A percentile compares a stretch with the other conserved stretches of the same genome.
Evolutionary conservation across 306 rosid genomes (phyloP).

Genomic region (Elaeagnus macrophylla): DNA sequence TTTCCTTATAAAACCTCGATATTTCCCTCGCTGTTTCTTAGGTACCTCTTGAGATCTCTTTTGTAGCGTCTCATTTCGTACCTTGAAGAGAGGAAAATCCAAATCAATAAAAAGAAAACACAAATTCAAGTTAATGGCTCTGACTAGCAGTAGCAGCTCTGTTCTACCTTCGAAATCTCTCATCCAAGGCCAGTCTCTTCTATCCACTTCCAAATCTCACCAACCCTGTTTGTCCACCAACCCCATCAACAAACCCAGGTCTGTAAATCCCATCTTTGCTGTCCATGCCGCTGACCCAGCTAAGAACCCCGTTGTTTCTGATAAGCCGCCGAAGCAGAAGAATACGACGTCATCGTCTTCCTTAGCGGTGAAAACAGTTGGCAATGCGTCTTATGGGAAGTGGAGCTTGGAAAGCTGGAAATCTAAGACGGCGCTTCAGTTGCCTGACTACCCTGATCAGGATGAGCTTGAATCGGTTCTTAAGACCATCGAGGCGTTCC

Average conservation of each 20-base stretch:
- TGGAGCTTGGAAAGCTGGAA: slow-evolving; percentile 79
- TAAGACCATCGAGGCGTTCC: slow-evolving; percentile 66
- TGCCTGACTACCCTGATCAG: slow-evolving; percentile 74
- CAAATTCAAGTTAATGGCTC: slow-evolving; percentile 37
- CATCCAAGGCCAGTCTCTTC: slow-evolving; percentile 23
- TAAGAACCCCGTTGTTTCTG: slow-evolving; percentile 58
- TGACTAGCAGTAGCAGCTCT: slow-evolving; percentile 28
- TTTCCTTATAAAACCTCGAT: not conserved
- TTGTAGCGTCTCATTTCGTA: slow-evolving; percentile 2
- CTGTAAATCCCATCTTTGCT: slow-evolving; percentile 34
- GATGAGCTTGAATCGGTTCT: slow-evolving; percentile 69
- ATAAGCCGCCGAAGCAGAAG: slow-evolving; percentile 30
- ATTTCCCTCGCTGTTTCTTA: slow-evolving; percentile 5
- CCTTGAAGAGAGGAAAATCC: not conserved
- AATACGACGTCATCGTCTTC: slow-evolving; percentile 13
- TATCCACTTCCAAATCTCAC: slow-evolving; percentile 30
- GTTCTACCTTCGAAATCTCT: slow-evolving; percentile 44
- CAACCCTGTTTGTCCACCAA: slow-evolving; percentile 28
- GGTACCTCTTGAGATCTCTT: not conserved
- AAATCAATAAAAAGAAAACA: no score
- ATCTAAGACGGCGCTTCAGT: slow-evolving; percentile 71
- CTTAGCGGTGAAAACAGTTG: slow-evolving; percentile 10
- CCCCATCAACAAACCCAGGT: slow-evolving; percentile 14
- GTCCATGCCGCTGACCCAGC: slow-evolving; percentile 88
- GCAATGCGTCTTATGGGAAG: slow-evolving; percentile 31